phyloP scores from a whole-genome alignment of 805 yeast species.

The Isabelozyma rhagii region DNA sequence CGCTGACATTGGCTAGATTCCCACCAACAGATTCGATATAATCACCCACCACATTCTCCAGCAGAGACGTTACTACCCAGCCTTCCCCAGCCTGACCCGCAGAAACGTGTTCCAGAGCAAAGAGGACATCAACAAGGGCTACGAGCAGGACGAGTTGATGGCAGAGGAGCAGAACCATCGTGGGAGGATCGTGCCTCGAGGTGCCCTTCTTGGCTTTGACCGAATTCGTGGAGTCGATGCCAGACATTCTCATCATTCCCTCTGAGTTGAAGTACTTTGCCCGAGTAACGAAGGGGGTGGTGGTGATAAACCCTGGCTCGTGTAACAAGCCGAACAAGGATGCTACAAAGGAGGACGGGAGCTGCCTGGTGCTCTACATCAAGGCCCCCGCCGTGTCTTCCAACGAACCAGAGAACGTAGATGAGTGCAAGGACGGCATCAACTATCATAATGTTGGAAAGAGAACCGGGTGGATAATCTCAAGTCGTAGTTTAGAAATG shows the following conservation, averaged over 20 bases:
- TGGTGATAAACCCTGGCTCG: conserved; percentile 81
- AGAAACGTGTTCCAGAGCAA: conserved; percentile 5
- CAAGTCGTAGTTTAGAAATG: too few relatives aligned
- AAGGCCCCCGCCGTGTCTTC: conserved; percentile 45
- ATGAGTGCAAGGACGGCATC: conserved; percentile 32
- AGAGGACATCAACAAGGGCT: conserved; percentile 3
- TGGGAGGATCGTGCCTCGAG: conserved; percentile 66
- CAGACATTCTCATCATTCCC: conserved; percentile 80
- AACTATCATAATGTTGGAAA: conserved; percentile 71
- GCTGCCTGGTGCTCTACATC: conserved; percentile 61
- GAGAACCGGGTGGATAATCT: conserved; percentile 70
- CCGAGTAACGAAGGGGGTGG: conserved; percentile 73
- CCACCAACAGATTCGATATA: conserved; percentile 64
- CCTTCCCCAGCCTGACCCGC: conserved; percentile 58
- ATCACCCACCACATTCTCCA: conserved; percentile 66
- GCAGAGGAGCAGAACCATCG: conserved; percentile 42
- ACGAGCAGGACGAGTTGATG: conserved; percentile 25
- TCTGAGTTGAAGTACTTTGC: conserved; percentile 72
- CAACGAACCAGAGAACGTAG: conserved; percentile 36
- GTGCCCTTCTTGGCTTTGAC: conserved; percentile 77
- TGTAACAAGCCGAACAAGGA: conserved; percentile 55
- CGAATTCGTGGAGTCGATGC: conserved; percentile 69
- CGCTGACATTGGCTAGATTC: conserved; percentile 20
- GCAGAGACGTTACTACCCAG: conserved; percentile 83
- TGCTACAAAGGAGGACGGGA: conserved; percentile 50